Evolutionary conservation across 768 basidiomycete species (phyloP).

Genomic region (Leucocoprinus sp.): DNA sequence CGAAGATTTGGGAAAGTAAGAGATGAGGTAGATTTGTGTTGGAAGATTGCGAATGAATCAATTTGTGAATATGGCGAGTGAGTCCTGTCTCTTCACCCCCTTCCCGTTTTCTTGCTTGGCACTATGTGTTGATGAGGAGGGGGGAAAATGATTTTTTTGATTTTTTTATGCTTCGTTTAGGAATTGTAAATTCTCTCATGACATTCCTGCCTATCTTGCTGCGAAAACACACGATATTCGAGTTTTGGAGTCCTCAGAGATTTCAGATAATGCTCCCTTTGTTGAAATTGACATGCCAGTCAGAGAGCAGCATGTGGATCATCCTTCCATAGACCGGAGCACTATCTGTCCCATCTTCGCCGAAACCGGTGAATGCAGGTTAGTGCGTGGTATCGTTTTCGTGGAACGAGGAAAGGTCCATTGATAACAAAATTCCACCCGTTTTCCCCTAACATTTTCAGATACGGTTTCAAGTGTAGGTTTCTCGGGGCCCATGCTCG

Average conservation of each 20-base stretch:
- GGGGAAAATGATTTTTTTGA: conserved; percentile 1
- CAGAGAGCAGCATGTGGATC: conserved; percentile 20
- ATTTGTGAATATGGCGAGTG: conserved; percentile 66
- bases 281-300: conserved; percentile 23
- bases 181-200: conserved; percentile 78
- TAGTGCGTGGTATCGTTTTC: no score
- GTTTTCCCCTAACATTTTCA: conserved; percentile 13
- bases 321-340: conserved; percentile 35
- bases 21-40: conserved; percentile 81
- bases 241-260: conserved; percentile 37
- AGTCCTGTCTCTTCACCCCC: conserved; percentile 27
- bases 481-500: conserved; percentile 75
- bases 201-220: conserved; percentile 65
- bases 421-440: not conserved
- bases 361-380: conserved; percentile 68
- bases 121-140: no score
- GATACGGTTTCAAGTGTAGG: conserved; percentile 83
- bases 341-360: conserved; percentile 61
- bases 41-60: conserved; percentile 62
- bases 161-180: conserved; percentile 1
- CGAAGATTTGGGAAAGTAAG: conserved; percentile 68
- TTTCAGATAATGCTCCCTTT: conserved; percentile 45
- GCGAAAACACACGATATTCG: conserved; percentile 69
- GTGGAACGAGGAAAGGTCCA: no score
- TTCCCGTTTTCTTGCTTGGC: no score